Evolutionary conservation across 2,329 filamentous ascomycete species (phyloP), one percentile per base, ranked within the genome.

Genomic region (Zymoseptoria passerinii): DNA sequence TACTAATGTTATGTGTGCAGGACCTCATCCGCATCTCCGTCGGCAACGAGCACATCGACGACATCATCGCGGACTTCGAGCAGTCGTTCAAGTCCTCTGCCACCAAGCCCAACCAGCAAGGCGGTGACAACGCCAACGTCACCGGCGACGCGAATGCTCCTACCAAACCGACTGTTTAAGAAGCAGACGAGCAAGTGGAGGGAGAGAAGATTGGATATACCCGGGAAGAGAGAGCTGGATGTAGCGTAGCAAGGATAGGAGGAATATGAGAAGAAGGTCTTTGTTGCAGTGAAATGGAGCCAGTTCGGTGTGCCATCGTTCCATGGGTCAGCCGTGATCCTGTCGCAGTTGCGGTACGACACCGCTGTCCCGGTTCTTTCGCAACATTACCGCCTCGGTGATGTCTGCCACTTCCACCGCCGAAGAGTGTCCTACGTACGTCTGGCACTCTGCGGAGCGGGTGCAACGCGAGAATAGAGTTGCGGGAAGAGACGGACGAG

Each of bases 11-110:
- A n/a, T 20, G 35, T 44, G 35, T 54, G 9, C 73, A 90, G 81
- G 92, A 95, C 70, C 84, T 92, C 48, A 96, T 97, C 74, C 89
- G 92, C 63, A 94, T 97, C 70, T 96, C 92, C 0, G 92, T 96
- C 59, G 92, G 92, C 55, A 95, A 88, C 0, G 92, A 97, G 78
- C 91, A 96, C 74, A 95, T 97, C 72, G 92, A 96, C 77, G 92
- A 97, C 71, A 96, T 97, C 69, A 94, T 96, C 70, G 88, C 86
- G 67, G 92, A 97, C 76, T 96, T 97, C 72, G 87, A 92, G 74
- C 92, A 96, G 79, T 89, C 89, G 0, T 95, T 96, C 75, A 81
- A 84, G 71, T 80, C 82, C 27, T 71, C 76, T 6, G 75, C 75
- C 1, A 78, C 76, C 8, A 77, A 77, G 70, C 76, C 70, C 3